Evolutionary conservation across 2,329 filamentous ascomycete genomes (phyloP).

Genomic region (Claviceps sp.): DNA sequence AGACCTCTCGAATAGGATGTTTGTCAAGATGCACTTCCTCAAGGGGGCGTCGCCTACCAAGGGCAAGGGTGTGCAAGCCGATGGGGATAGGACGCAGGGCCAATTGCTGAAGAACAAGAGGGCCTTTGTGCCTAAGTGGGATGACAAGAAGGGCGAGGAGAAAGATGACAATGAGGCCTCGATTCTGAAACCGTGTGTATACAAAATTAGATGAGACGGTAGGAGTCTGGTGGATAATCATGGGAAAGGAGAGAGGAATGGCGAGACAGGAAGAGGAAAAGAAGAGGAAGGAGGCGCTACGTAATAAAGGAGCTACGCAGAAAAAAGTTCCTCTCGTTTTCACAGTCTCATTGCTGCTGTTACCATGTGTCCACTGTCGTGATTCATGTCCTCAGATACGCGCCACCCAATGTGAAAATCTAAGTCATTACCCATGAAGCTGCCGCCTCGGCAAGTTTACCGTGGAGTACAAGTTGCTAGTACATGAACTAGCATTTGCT

Average conservation of each 20-base stretch:
- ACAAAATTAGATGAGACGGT: conserved; percentile 61
- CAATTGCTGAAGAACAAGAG: conserved; percentile 37
- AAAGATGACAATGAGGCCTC: conserved; percentile 49
- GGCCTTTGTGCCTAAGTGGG: conserved; percentile 40
- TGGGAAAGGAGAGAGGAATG: neutral
- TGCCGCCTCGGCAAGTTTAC: neutral
- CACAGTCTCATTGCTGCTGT: neutral
- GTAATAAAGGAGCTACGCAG: neutral
- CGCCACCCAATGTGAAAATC: neutral
- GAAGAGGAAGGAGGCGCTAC: neutral
- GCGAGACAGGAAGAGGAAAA: neutral
- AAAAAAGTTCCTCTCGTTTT: neutral
- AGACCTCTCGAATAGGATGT: conserved; percentile 92
- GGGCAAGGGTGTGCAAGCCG: conserved; percentile 53
- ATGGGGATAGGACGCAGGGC: conserved; percentile 27
- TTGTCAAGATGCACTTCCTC: conserved; percentile 90
- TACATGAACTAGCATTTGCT: neutral
- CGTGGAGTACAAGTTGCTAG: too few species aligned
- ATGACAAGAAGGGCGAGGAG: conserved; percentile 39
- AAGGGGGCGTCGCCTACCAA: conserved; percentile 64
- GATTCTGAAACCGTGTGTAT: conserved; percentile 86
- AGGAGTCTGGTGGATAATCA: neutral
- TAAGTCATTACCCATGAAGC: neutral
- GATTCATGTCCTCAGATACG: neutral
- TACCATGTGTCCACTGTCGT: neutral